Conservation (phyloP, 2,329 filamentous ascomycete species). For the Berkeleyomyces rouxiae region DNA sequence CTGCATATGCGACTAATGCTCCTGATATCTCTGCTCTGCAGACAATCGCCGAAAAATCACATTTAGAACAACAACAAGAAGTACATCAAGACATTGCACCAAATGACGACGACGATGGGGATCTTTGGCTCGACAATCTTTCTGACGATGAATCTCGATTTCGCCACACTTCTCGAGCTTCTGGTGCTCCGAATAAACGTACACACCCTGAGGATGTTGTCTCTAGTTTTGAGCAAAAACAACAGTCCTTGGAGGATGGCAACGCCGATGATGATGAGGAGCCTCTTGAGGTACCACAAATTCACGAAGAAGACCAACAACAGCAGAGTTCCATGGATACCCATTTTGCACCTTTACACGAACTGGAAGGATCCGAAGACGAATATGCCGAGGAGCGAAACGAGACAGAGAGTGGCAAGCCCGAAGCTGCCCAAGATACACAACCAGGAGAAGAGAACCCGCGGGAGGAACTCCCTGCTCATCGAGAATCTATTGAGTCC, state of each 20-base stretch:
- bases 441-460: neutral
- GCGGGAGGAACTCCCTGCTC: neutral
- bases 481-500: neutral
- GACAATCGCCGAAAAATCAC: conserved; percentile 2
- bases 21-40: neutral
- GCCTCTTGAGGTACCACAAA: neutral
- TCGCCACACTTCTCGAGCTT: conserved; percentile 3
- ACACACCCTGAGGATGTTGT: neutral
- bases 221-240: neutral
- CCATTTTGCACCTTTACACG: neutral
- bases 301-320: neutral
- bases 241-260: neutral
- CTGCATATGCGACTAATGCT: neutral
- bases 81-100: neutral
- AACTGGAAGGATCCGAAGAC: neutral
- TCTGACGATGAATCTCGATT: conserved; percentile 22
- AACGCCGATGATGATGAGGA: neutral
- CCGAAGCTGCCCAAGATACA: neutral
- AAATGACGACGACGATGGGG: conserved; percentile 22
- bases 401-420: neutral
- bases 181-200: neutral
- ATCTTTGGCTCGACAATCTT: conserved; percentile 30
- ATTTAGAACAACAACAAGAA: neutral
- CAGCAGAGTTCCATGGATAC: neutral
- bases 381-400: neutral